Percentiles rank a stretch among this genome's conserved stretches.
Evolutionary conservation across 1,284 basidiomycete genomes (phyloP).

Genomic region (Taiwanofungus camphoratus): DNA sequence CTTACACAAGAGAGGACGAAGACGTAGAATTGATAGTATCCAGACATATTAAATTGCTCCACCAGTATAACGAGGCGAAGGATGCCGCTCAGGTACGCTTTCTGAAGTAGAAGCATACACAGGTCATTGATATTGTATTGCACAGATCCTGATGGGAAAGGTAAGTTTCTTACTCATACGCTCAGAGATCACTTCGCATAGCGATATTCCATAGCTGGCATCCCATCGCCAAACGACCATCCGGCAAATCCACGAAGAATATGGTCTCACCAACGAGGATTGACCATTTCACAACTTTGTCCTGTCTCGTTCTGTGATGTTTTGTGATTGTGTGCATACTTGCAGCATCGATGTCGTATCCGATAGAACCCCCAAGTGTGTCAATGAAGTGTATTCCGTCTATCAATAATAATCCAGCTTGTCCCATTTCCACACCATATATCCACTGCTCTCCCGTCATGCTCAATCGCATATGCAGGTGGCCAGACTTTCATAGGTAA

Average conservation of each 20-base stretch:
- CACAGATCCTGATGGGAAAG: constrained; percentile 53
- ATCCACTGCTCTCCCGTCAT: constrained; percentile 13
- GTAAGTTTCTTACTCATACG: constrained; percentile 26
- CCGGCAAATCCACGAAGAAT: constrained; percentile 64
- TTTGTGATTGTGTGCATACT: neutral
- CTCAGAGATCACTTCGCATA: neutral
- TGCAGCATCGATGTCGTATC: neutral
- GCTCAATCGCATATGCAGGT: constrained; percentile 5
- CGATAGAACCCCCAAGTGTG: too few species aligned
- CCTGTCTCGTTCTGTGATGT: neutral
- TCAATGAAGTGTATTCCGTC: neutral
- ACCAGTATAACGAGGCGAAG: constrained; percentile 76
- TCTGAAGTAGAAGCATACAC: neutral
- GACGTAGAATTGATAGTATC: constrained; percentile 64
- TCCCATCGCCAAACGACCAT: constrained; percentile 58
- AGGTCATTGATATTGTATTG: neutral
- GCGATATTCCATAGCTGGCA: constrained; percentile 48
- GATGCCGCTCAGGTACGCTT: constrained; percentile 64
- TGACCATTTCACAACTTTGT: constrained; percentile 12
- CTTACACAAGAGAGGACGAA: constrained; percentile 35
- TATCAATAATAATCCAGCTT: constrained; percentile 52
- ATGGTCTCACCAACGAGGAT: constrained; percentile 46
- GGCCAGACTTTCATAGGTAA: constrained; percentile 53
- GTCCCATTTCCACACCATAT: constrained; percentile 74
- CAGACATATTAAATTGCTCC: constrained; percentile 64